Conservation (phyloP, 805 yeast genomes). For the Teunomyces panamensis region DNA sequence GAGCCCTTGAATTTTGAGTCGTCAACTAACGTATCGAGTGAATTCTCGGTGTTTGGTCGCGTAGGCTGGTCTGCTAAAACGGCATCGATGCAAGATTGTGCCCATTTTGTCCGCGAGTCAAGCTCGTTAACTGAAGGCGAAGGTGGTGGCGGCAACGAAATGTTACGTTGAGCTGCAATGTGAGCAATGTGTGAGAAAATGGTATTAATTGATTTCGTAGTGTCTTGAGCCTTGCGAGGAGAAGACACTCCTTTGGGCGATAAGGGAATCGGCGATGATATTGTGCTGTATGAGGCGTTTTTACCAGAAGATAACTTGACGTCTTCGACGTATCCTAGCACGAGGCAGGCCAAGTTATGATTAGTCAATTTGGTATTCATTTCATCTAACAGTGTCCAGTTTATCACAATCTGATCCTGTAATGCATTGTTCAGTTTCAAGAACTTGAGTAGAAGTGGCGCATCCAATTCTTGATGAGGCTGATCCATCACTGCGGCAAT, state of each 20-base stretch:
- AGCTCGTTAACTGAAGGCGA: slow-evolving; percentile 18
- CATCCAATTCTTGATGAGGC: slow-evolving; percentile 57
- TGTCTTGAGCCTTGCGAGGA: slow-evolving; percentile 3
- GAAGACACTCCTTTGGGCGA: slow-evolving; percentile 6
- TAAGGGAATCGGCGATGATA: slow-evolving; percentile 9
- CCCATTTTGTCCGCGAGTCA: slow-evolving; percentile 32
- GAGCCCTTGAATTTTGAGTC: slow-evolving; percentile 28
- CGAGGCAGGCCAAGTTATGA: slow-evolving; percentile 45
- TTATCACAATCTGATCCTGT: slow-evolving; percentile 25
- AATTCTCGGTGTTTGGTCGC: background rate
- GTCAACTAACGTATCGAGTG: slow-evolving; percentile 14
- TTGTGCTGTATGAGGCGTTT: background rate
- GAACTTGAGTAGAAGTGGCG: slow-evolving; percentile 26
- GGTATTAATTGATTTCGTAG: slow-evolving; percentile 35
- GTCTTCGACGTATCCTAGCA: slow-evolving; percentile 48
- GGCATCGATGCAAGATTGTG: slow-evolving; percentile 38
- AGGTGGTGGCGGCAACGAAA: slow-evolving; percentile 36
- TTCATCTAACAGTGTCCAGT: slow-evolving; percentile 25
- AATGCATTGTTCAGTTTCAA: slow-evolving; percentile 30
- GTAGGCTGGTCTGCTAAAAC: slow-evolving; percentile 11
- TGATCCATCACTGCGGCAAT: slow-evolving; percentile 34
- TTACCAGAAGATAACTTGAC: slow-evolving; percentile 22
- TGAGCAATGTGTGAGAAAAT: slow-evolving; percentile 47
- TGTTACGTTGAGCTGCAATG: slow-evolving; percentile 41
- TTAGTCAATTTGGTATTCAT: slow-evolving; percentile 28